Base-by-base conservation (phyloP, 1,284 basidiomycete species). In the Blastosporella zonata region DNA sequence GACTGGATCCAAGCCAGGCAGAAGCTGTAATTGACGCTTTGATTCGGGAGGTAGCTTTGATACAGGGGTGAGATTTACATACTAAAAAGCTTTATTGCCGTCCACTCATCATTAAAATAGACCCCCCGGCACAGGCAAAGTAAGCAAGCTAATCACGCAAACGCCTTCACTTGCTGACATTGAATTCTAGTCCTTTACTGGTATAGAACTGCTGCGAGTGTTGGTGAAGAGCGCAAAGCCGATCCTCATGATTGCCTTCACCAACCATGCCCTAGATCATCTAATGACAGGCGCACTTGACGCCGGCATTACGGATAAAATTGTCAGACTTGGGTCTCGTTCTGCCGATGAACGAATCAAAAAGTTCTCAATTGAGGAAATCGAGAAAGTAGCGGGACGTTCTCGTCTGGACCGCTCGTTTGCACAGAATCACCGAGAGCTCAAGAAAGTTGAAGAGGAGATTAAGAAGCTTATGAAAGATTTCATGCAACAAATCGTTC, bases 121-220 rank as follows among this genome's bases (percentile, higher is more conserved):
- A 27, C 87, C 87, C 22, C 87, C 87, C 5, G 87, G 86, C 1
- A 88, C 86, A 0, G 87, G 87, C 56, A 88, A 89, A 72, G 82
- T 83, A 48, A 50, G 55, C 35, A 25, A 31, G 6, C 5, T 9
- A 22, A 21, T 5, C n/a, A 22, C 18, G 18, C 12, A 22, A 9
- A 12, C 18, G 39, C 44, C 25, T 46, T 10, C 20, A 7, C 9
- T 44, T 23, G 12, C 33, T 45, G 20, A 36, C 33, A n/a, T 3
- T 9, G 17, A 6, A 20, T 3, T 18, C 34, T 81, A 84, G 79
- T 41, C 51, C 3, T 87, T 73, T 56, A 82, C 82, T 0, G 86
- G 84, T 0, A 73, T 83, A 2, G 79, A 87, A 57, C 67, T 89
- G 1, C 62, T 89, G 8, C 74, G 82, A 0, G 76, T 86, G 6